Conservation (phyloP, 2,329 filamentous ascomycete genomes). For the Cladosporium sp. region DNA sequence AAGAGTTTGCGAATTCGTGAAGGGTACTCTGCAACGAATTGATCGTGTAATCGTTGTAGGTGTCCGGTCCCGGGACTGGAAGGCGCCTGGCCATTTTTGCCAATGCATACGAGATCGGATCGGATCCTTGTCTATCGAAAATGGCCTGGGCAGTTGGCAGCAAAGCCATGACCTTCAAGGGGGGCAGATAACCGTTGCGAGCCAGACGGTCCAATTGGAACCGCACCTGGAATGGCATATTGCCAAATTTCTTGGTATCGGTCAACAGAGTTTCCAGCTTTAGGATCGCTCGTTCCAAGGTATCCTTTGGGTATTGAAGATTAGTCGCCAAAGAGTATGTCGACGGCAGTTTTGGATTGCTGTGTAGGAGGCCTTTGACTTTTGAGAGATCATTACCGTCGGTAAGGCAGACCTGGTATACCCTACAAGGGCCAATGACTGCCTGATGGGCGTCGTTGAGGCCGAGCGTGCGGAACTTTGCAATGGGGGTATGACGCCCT, state of each 20-base stretch:
- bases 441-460: conserved; percentile 13
- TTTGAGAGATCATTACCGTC: conserved; percentile 22
- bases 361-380: conserved; percentile 22
- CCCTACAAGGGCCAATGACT: conserved; percentile 45
- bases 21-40: conserved; percentile 39
- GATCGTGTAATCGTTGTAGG: conserved; percentile 35
- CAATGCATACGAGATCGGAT: conserved; percentile 42
- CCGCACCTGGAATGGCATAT: conserved; percentile 49
- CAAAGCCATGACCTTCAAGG: conserved; percentile 46
- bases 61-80: conserved; percentile 50
- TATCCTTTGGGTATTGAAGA: conserved; percentile 14
- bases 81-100: conserved; percentile 50
- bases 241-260: conserved; percentile 24
- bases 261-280: conserved; percentile 33
- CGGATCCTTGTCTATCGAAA: conserved; percentile 22
- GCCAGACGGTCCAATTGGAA: conserved; percentile 62
- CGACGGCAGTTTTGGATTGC: conserved; percentile 29
- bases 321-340: conserved; percentile 24
- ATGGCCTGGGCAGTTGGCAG: conserved; percentile 40
- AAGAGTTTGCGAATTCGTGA: conserved; percentile 38
- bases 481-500: background rate
- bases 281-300: conserved; percentile 14
- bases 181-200: conserved; percentile 58
- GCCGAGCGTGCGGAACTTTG: background rate
- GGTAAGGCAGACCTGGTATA: conserved; percentile 41